These are phyloP conservation scores for Tylopilus rubrobrunneus DNA, from an alignment of 768 basidiomycete species.

Conservation along the genomic window DNA sequence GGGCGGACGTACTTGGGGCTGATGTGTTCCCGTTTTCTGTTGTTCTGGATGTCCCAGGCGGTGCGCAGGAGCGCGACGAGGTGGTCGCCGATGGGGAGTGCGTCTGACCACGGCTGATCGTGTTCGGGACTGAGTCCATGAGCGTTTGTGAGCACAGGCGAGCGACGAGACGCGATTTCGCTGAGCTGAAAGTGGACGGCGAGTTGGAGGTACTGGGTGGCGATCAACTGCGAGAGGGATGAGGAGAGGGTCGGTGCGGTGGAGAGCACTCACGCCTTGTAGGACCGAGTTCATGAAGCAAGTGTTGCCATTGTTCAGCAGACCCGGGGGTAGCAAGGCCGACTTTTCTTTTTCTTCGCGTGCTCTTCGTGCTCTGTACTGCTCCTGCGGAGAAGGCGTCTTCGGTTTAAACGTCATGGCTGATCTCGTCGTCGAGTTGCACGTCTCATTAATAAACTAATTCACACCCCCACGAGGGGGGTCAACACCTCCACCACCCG, in stretches of 20 bases:
- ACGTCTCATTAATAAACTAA: not conserved
- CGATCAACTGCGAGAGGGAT: conserved; percentile 48
- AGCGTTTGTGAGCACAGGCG: conserved; percentile 65
- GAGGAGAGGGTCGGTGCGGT: not conserved
- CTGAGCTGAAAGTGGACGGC: conserved; percentile 47
- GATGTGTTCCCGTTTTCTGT: conserved; percentile 46
- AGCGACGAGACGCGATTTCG: conserved; percentile 44
- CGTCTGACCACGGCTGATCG: conserved; percentile 51
- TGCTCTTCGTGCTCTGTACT: conserved; percentile 53
- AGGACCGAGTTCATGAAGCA: conserved; percentile 97
- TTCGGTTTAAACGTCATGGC: conserved; percentile 48
- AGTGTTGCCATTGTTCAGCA: conserved; percentile 81
- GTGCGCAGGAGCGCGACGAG: conserved; percentile 57
- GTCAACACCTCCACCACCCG: conserved; percentile 50
- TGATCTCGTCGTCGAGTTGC: not conserved
- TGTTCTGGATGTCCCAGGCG: conserved; percentile 62
- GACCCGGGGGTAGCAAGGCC: conserved; percentile 66
- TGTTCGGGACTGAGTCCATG: conserved; percentile 48
- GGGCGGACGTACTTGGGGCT: conserved; percentile 59
- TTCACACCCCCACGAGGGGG: not conserved
- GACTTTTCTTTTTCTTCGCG: conserved; percentile 60
- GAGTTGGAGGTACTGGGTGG: conserved; percentile 57
- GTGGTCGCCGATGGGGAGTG: conserved; percentile 68
- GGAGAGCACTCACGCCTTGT: conserved; percentile 58
- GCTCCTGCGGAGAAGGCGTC: conserved; percentile 57